Evolutionary conservation across 768 basidiomycete genomes (phyloP).

Genomic region (Mrakia hoshinonis): DNA sequence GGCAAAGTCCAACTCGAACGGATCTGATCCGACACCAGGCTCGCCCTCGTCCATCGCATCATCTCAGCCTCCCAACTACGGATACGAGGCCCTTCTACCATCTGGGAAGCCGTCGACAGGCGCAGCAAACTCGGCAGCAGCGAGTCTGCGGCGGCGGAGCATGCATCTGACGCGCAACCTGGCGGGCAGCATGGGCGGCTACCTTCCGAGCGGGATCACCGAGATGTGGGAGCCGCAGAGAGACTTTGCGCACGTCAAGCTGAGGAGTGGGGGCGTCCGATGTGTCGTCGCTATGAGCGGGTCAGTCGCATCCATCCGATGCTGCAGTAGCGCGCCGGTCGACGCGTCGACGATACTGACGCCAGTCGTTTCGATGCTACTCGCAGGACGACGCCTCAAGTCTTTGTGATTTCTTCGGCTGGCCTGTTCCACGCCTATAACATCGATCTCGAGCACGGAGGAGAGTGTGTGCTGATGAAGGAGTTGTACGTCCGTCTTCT

Average conservation of each 20-base stretch:
- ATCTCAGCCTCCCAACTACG: conserved; percentile 4
- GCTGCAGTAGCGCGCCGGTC: not conserved
- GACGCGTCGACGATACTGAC: not conserved
- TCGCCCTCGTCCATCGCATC: conserved; percentile 24
- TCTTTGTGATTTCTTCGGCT: conserved; percentile 93
- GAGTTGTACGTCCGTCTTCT: conserved; percentile 50
- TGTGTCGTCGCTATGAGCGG: conserved; percentile 83
- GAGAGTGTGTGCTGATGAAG: conserved; percentile 89
- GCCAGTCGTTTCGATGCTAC: not conserved
- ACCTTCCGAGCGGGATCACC: conserved; percentile 67
- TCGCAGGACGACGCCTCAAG: conserved; percentile 77
- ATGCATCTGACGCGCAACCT: conserved; percentile 40
- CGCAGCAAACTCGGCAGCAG: conserved; percentile 30
- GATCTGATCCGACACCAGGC: conserved; percentile 20
- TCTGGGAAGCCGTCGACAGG: conserved; percentile 4
- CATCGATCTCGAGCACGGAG: conserved; percentile 91
- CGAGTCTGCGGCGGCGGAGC: conserved; percentile 36
- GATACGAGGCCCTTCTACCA: not conserved
- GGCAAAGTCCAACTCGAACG: conserved; percentile 29
- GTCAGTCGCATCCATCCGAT: conserved; percentile 46
- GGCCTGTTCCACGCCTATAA: conserved; percentile 93
- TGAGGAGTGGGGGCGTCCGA: conserved; percentile 60
- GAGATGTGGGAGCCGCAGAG: conserved; percentile 96
- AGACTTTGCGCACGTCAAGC: conserved; percentile 81
- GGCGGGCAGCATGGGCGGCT: conserved; percentile 39